These are phyloP conservation scores for Aciculosporium take DNA, from an alignment of 2,329 filamentous ascomycete genomes.

Conservation along the genomic window DNA sequence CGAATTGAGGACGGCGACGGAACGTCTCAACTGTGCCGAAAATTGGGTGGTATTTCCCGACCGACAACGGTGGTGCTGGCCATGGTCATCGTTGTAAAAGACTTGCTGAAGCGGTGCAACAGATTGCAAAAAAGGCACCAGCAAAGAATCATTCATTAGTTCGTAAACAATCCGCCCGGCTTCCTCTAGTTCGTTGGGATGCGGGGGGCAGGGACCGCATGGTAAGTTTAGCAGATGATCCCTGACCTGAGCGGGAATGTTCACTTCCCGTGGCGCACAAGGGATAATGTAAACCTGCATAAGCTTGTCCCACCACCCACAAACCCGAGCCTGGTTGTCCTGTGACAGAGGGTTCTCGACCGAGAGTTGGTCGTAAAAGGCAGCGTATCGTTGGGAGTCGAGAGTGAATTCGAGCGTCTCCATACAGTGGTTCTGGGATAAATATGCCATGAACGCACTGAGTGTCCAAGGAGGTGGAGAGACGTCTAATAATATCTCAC, in stretches of 20 bases:
- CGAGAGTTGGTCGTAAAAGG: conserved; percentile 35
- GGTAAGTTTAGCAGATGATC: conserved; percentile 55
- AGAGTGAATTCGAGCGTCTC: conserved; percentile 95
- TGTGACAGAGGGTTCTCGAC: conserved; percentile 22
- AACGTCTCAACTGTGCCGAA: conserved; percentile 9
- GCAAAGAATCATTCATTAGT: conserved; percentile 91
- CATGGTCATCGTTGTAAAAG: conserved; percentile 21
- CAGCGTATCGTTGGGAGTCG: conserved; percentile 73
- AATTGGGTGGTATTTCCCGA: conserved; percentile 2
- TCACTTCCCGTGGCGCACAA: conserved; percentile 75
- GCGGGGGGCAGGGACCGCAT: conserved; percentile 47
- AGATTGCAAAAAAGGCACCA: conserved; percentile 79
- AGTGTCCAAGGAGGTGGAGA: conserved; percentile 83
- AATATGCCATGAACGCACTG: conserved; percentile 86
- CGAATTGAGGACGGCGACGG: conserved; percentile 30
- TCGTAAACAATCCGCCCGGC: conserved; percentile 85
- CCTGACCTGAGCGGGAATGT: conserved; percentile 73
- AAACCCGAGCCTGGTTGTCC: conserved; percentile 49
- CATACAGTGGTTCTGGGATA: conserved; percentile 92
- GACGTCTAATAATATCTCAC: conserved; percentile 76
- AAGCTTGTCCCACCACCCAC: conserved; percentile 73
- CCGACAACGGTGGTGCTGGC: conserved; percentile 19
- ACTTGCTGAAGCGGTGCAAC: conserved; percentile 27
- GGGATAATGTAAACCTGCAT: conserved; percentile 82
- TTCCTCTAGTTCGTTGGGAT: conserved; percentile 62